Base-by-base conservation (phyloP, 768 basidiomycete genomes). In the Amanita exitialis region DNA sequence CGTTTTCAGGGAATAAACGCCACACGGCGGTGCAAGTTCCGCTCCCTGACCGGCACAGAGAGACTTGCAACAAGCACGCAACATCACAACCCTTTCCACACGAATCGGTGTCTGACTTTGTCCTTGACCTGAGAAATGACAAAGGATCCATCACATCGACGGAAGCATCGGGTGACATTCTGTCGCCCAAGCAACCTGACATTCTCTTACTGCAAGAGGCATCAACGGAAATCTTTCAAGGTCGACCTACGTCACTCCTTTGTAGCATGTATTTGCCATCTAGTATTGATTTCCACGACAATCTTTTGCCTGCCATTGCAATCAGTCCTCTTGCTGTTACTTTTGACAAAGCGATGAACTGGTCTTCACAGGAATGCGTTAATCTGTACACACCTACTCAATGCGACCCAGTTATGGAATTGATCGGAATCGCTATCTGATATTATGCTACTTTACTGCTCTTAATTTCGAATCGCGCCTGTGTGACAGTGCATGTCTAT, bases 341-440 rank as follows among this genome's bases (percentile, higher is more conserved):
- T 1, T 44, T 51, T 25, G 34, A 36, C 13, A 23, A 15, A 6
- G 9, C 30, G 18, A 42, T 15, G 27, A 30, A 32, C 18, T 10
- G 43, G 43, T 28, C 4, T 44, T 27, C 16, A 10, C n/a, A 44
- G 27, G 25, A n/a, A 13, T 12, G 25, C 3, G n/a, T 16, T 9
- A 20, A 46, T 27, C 25, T n/a, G 13, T 25, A 25, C 7, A 7
- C 34, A 37, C 9, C 10, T 25, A 28, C 36, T 38, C 47, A n/a
- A 18, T n/a, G 3, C 25, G 37, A n/a, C 12, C 18, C 3, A 16
- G 38, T 16, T n/a, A 9, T 18, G 7, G 48, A 39, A 13, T 37
- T 23, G 27, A 30, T 49, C 25, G 48, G 48, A 49, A 28, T 49
- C 13, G 48, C 48, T 3, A 27, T 49, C 15, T 49, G 12, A 41